Evolutionary conservation across 139 green algal genomes (phyloP).

Genomic region (Coelastrella sp.): DNA sequence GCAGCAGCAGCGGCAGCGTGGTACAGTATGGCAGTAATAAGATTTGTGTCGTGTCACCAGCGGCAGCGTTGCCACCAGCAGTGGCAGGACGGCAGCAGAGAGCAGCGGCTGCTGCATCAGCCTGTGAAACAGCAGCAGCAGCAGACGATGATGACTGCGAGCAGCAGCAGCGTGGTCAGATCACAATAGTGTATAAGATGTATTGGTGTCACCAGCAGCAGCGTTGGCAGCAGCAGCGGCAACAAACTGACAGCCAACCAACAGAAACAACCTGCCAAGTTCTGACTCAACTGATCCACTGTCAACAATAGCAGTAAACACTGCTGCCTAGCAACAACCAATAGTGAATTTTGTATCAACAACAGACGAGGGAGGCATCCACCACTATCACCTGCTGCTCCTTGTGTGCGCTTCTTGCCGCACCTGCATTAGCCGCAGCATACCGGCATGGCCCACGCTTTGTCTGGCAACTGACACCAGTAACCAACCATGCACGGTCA

Average conservation of each 20-base stretch:
- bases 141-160: neutral
- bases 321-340: constrained; percentile 65
- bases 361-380: too few species aligned
- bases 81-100: neutral
- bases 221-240: neutral
- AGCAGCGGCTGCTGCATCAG: neutral
- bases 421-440: neutral
- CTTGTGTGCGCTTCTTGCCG: neutral
- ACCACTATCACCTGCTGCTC: neutral
- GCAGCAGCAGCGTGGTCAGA: too few species aligned
- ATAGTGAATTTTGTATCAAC: too few species aligned
- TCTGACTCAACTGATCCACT: constrained; percentile 57
- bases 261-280: neutral
- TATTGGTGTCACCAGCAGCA: too few species aligned
- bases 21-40: too few species aligned
- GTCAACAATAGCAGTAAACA: constrained; percentile 85
- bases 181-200: too few species aligned
- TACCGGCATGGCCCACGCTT: constrained; percentile 63
- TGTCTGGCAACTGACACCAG: too few species aligned
- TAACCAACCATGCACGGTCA: too few species aligned
- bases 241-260: too few species aligned
- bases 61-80: neutral
- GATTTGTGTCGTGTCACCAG: neutral
- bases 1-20: neutral
- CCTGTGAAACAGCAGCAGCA: too few species aligned